Conservation (phyloP, 805 yeast genomes). For the Wickerhamiella allomyrinae region DNA sequence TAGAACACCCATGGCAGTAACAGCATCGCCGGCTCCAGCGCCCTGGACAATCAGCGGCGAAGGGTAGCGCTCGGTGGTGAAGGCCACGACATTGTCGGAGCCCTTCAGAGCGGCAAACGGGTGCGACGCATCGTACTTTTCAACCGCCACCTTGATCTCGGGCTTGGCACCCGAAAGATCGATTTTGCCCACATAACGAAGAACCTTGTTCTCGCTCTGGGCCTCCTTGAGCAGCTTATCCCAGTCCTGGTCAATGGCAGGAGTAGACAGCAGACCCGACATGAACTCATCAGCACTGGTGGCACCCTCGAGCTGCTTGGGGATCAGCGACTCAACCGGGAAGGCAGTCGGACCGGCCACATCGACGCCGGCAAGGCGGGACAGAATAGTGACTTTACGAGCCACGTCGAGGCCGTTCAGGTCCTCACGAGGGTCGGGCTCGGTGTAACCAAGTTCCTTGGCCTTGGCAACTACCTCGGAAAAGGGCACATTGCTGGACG, state of each 20-base stretch:
- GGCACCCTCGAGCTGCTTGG: slow-evolving; percentile 55
- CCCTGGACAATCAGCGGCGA: slow-evolving; percentile 95
- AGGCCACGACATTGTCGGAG: slow-evolving; percentile 87
- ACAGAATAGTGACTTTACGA: slow-evolving; percentile 90
- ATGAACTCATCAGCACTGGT: slow-evolving; percentile 61
- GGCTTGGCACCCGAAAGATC: slow-evolving; percentile 47
- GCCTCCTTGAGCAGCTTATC: slow-evolving; percentile 70
- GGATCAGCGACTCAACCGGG: slow-evolving; percentile 89
- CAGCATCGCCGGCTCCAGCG: slow-evolving; percentile 79
- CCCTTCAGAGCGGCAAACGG: slow-evolving; percentile 95
- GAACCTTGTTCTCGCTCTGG: slow-evolving; percentile 66
- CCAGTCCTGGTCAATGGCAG: slow-evolving; percentile 68
- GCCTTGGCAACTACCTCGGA: slow-evolving; percentile 85
- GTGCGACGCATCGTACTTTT: slow-evolving; percentile 73
- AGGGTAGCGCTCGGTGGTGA: slow-evolving; percentile 80
- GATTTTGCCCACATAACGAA: slow-evolving; percentile 86
- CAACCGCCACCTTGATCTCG: slow-evolving; percentile 68
- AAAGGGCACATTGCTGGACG: slow-evolving; percentile 60
- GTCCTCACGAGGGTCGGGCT: slow-evolving; percentile 99
- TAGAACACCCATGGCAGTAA: slow-evolving; percentile 78
- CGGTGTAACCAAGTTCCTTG: slow-evolving; percentile 86
- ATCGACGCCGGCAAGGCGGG: slow-evolving; percentile 77
- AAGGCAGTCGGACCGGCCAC: slow-evolving; percentile 82
- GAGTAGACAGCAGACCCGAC: slow-evolving; percentile 46
- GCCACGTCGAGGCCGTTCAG: slow-evolving; percentile 97